Conservation (phyloP, 495 filamentous ascomycete species). For the Xylaria telfairii region DNA sequence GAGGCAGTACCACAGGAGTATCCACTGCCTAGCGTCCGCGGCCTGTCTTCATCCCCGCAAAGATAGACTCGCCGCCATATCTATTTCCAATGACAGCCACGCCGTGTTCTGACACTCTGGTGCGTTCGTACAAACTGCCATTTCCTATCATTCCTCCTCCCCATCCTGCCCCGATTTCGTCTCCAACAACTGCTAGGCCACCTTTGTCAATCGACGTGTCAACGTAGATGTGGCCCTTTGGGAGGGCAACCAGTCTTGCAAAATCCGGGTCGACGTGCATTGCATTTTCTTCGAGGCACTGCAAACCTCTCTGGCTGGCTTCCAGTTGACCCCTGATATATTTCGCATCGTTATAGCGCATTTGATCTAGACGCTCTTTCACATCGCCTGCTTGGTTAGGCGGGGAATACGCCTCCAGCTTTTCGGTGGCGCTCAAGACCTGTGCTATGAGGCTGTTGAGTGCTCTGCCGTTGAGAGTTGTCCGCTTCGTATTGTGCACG, state of each 20-base stretch:
- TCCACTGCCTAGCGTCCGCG: too few relatives aligned
- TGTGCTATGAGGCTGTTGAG: not conserved
- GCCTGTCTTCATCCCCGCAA: too few relatives aligned
- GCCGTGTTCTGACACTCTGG: too few relatives aligned
- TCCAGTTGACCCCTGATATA: not conserved
- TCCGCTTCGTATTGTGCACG: not conserved
- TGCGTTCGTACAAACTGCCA: too few relatives aligned
- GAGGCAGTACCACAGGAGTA: too few relatives aligned
- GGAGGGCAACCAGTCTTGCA: not conserved
- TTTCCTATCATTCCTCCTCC: not conserved
- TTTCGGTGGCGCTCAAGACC: not conserved
- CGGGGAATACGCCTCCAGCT: too few relatives aligned
- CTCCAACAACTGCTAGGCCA: not conserved
- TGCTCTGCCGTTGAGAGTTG: not conserved
- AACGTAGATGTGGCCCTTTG: not conserved
- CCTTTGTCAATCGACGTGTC: not conserved
- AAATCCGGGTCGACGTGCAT: not conserved
- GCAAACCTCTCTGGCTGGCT: not conserved
- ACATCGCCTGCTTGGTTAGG: not conserved
- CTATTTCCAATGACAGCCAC: too few relatives aligned
- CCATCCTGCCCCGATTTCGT: not conserved
- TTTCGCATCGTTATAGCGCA: not conserved
- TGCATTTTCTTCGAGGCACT: not conserved
- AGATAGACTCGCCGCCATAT: too few relatives aligned
- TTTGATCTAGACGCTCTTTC: not conserved